Conservation (phyloP, 768 basidiomycete genomes). For the Auriscalpium microsporum region DNA sequence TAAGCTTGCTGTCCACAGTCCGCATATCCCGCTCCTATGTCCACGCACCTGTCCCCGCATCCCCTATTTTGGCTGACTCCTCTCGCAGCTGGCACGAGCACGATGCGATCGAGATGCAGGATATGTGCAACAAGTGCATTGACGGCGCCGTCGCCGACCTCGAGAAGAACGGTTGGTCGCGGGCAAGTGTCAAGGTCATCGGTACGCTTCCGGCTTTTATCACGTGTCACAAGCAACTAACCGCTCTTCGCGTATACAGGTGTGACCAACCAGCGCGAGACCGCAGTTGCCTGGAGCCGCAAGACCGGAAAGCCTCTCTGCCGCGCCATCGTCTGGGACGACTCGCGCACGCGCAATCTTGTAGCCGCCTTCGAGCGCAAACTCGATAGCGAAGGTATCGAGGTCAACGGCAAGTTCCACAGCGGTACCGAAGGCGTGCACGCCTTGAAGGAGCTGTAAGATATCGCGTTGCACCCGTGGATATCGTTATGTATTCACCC, state of each 20-base stretch:
- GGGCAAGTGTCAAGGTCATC: slow-evolving; percentile 82
- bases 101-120: slow-evolving; percentile 75
- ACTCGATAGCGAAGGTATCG: slow-evolving; percentile 65
- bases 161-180: slow-evolving; percentile 67
- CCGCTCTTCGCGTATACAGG: slow-evolving; percentile 35
- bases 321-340: slow-evolving; percentile 92
- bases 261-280: slow-evolving; percentile 97
- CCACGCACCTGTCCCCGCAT: too few species aligned
- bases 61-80: neutral
- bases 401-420: slow-evolving; percentile 59
- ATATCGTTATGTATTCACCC: too few species aligned
- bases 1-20: slow-evolving; percentile 18
- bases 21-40: neutral
- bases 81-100: slow-evolving; percentile 86
- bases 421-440: slow-evolving; percentile 64
- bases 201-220: slow-evolving; percentile 40
- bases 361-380: slow-evolving; percentile 76
- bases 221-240: slow-evolving; percentile 1
- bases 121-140: slow-evolving; percentile 69
- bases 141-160: slow-evolving; percentile 60
- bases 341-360: slow-evolving; percentile 80
- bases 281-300: slow-evolving; percentile 88
- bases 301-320: slow-evolving; percentile 84
- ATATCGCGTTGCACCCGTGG: slow-evolving; percentile 4
- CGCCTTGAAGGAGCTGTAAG: slow-evolving; percentile 60